Evolutionary conservation across 371 early-diverging fungal genomes (phyloP), one percentile per base, ranked within the genome.

Genomic region (Lichtheimia ornata): DNA sequence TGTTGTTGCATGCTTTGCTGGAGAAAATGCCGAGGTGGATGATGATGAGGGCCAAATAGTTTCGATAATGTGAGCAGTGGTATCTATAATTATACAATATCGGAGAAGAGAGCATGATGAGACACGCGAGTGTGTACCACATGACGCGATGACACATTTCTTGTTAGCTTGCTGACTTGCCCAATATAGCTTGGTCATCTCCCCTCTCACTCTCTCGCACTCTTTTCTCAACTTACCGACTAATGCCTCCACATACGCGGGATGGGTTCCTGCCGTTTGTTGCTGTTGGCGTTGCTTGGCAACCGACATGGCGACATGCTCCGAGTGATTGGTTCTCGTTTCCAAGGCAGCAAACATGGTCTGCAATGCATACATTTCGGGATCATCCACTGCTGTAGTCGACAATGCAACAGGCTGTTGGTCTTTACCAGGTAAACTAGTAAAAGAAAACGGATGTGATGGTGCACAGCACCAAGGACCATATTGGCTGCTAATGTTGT

Each of bases 1-100:
- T 5, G n/a, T 17, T n/a, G 47, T 62, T 62, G 5, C 5, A 7
- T n/a, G 17, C 55, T 53, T 25, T 25, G 45, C 13, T 53, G 47
- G 62, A 7, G 47, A n/a, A 5, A 5, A n/a, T 1, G 47, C 12
- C 47, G 22, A 18, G 6, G n/a, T 7, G 2, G 65, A 63, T 3
- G 11, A 5, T 25, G 58, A 12, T 11, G 59, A 64, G 17, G 59
- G 60, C 86, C 86, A 86, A 53, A 84, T 83, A 15, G 79, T 77
- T 62, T 86, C 84, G 50, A 86, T 81, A 9, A 82, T 80, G 57
- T 79, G 70, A 14, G 84, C 79, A 50, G 82, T 81, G 12, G 79
- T 81, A 64, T 86, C 86, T 59, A 47, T 47, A n/a, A n/a, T n/a
- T 47, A 35, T 9, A 35, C 6, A 35, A 35, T 35, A 35, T 35